phyloP scores from a whole-genome alignment of 352 stramenopile species.

The Globisporangium emineosum region DNA sequence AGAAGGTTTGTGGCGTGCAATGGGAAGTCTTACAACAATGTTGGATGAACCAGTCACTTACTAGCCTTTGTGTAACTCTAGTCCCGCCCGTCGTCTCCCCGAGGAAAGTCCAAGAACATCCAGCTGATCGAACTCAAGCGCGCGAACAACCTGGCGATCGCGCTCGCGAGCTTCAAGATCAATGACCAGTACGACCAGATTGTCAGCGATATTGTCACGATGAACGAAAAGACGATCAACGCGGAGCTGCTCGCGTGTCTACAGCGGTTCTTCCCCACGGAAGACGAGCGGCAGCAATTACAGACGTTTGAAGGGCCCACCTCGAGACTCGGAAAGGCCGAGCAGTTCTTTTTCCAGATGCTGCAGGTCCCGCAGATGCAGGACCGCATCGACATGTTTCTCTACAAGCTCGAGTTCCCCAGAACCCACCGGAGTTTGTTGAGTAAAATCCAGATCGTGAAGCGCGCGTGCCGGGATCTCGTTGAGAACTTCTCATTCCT shows the following conservation, averaged over 20 bases:
- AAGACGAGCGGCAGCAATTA: slow-evolving; percentile 51
- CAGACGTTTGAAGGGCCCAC: slow-evolving; percentile 40
- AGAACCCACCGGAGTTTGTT: slow-evolving; percentile 40
- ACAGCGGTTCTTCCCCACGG: slow-evolving; percentile 73
- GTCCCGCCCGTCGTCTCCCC: slow-evolving; percentile 65
- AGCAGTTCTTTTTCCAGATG: slow-evolving; percentile 67
- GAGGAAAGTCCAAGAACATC: slow-evolving; percentile 70
- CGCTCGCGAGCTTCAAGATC: slow-evolving; percentile 77
- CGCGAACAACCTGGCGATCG: slow-evolving; percentile 74
- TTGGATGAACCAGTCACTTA: no score
- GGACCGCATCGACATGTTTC: slow-evolving; percentile 66
- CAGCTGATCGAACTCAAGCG: slow-evolving; percentile 78
- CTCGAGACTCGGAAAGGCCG: slow-evolving; percentile 57
- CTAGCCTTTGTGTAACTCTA: slow-evolving; percentile 1
- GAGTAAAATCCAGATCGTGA: slow-evolving; percentile 48
- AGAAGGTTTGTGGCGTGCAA: slow-evolving; percentile 38
- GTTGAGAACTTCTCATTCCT: slow-evolving; percentile 71
- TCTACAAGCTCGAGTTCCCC: slow-evolving; percentile 74
- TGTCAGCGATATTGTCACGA: slow-evolving; percentile 47
- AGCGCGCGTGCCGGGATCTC: slow-evolving; percentile 60
- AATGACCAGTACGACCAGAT: slow-evolving; percentile 65
- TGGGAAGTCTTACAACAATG: no score
- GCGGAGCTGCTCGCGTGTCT: slow-evolving; percentile 63
- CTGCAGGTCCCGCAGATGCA: slow-evolving; percentile 59
- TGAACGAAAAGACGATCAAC: slow-evolving; percentile 59